Evolutionary conservation across 257 asterid genomes (phyloP), one percentile per base, ranked within the genome.

Genomic region (Cynanchum wilfordii): DNA sequence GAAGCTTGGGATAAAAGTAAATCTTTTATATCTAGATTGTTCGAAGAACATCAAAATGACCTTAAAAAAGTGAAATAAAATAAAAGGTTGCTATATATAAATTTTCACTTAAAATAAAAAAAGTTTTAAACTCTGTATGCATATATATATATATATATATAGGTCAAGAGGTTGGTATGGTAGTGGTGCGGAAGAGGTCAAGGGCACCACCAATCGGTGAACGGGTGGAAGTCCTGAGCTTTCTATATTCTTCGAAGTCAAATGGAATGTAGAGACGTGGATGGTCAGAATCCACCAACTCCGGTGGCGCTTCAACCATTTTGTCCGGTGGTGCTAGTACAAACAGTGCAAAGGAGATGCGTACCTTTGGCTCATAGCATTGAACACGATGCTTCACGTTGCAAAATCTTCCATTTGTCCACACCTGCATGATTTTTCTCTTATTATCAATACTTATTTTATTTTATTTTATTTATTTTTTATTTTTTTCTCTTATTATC

Each of bases 401-500:
- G 84, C 83, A 79, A 76, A 87, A 87, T 76, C 84, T 85, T 72
- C 90, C 92, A 56, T 84, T 89, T 78, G 88, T 87, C 92, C 95
- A 85, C 25, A 86, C 85, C 90, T 88, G 55, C 33, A 68, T 57
- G 58, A 56, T 16, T 66, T 64, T 24, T 36, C 40, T 3, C 3
- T 4, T 36, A 36, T 36, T 36, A 36, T 36, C 40, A 36, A n/a
- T n/a, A n/a, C n/a, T n/a, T n/a, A n/a, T n/a, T n/a, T n/a, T n/a
- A n/a, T n/a, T n/a, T n/a, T n/a, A n/a, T n/a, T n/a, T n/a, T n/a
- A n/a, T n/a, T n/a, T n/a, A n/a, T n/a, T n/a, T n/a, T n/a, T n/a
- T n/a, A n/a, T n/a, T n/a, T n/a, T n/a, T n/a, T n/a, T n/a, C n/a
- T n/a, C n/a, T n/a, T n/a, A n/a, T n/a, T n/a, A n/a, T n/a, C n/a